Evolutionary conservation across 768 basidiomycete genomes (phyloP), one percentile per base, ranked within the genome.

Genomic region (Gyrodon lividus): DNA sequence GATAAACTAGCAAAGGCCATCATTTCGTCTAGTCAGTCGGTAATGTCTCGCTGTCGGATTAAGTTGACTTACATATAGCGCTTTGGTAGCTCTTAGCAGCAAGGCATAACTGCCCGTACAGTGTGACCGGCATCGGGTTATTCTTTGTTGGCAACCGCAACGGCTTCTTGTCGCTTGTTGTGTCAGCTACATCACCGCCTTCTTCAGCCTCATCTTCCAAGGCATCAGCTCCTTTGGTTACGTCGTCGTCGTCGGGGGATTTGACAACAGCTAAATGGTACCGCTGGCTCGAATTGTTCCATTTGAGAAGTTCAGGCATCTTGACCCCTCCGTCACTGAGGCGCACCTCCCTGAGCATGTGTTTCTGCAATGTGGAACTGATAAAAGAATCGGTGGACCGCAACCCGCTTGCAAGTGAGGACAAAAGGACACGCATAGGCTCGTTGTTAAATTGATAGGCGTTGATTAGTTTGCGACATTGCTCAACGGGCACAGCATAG

Each of bases 51-150:
- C 16, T 8, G 22, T 40, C 30, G 28, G n/a, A 13, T 12, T 16
- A n/a, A 16, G 22, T 19, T 31, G 1, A 75, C 91, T 60, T 59
- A 96, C 95, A 95, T 46, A 95, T 82, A 5, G 93, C 89, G 59
- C 88, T 89, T 62, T 97, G 92, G 66, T 87, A 94, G 59, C 90
- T 92, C 71, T 84, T 89, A 19, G 87, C 86, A 4, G 83, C 81
- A n/a, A 91, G 78, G 60, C 89, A 87, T 43, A 92, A 78, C 61
- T 89, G 87, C 0, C 91, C 94, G 60, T 96, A 96, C 17, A 91
- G 70, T 1, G 85, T 74, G 13, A 89, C 77, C 19, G 83, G 74
- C 35, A 87, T 68, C 0, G 92, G 86, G 56, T 87, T 92, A 28
- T 81, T 72, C 66, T 84, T 87, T 17, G 77, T 86, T 3, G 91